These are phyloP conservation scores for Panaeolus cyanescens DNA, from an alignment of 768 basidiomycete species.

Conservation along the genomic window DNA sequence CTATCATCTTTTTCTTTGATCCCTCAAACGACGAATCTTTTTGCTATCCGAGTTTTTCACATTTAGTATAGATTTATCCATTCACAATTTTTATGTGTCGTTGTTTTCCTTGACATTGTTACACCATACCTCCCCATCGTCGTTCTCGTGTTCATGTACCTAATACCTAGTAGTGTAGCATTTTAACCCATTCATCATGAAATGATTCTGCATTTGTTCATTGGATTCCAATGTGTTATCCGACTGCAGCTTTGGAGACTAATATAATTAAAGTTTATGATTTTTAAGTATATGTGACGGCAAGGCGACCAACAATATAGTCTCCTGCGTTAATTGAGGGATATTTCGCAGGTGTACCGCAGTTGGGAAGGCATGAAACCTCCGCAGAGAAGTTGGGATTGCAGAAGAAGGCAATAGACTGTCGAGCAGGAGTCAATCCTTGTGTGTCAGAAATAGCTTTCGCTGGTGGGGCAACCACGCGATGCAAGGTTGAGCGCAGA, in stretches of 20 bases:
- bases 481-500: conserved; percentile 78
- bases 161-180: neutral
- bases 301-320: conserved; percentile 74
- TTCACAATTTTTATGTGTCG: conserved; percentile 6
- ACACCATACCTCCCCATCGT: conserved; percentile 1
- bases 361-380: conserved; percentile 73
- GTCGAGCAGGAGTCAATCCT: conserved; percentile 62
- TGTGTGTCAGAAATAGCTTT: conserved; percentile 49
- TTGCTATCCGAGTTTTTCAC: conserved; percentile 6
- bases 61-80: conserved; percentile 24
- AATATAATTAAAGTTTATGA: neutral
- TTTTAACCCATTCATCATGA: neutral
- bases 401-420: conserved; percentile 88
- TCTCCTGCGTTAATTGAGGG: conserved; percentile 70
- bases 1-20: conserved; percentile 2
- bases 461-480: conserved; percentile 74
- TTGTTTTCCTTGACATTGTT: conserved; percentile 6
- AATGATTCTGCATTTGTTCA: neutral
- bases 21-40: conserved; percentile 1
- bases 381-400: conserved; percentile 73
- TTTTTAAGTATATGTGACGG: conserved; percentile 53
- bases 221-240: neutral
- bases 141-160: conserved; percentile 4
- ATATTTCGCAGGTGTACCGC: conserved; percentile 62
- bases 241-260: neutral